Base-by-base conservation (phyloP, 306 rosid species). In the Medicago arabica region DNA sequence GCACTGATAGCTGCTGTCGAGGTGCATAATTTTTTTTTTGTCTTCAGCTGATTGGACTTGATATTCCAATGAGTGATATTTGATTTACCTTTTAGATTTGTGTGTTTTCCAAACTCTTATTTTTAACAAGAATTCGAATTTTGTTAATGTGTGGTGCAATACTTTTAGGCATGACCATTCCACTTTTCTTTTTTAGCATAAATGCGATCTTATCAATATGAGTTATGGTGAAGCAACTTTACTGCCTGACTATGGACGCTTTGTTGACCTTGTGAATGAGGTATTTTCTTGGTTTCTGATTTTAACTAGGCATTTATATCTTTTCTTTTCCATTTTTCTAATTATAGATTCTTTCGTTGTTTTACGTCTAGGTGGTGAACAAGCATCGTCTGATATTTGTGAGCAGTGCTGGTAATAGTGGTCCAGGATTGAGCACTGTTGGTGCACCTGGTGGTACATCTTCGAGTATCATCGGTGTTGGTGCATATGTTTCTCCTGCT, bases 381-480 rank as follows among this genome's bases (percentile, higher is more conserved):
- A 95, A 92, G 84, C 89, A 95, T 74, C 91, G 84, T 43, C 62
- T 95, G 61, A 87, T 92, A 86, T 95, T 90, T 79, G 92, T 95
- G 71, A 95, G 99, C 86, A 92, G 97, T 84, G 99, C 99, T 81
- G 99, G 97, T 76, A 95, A 95, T 82, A 89, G 88, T 89, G 99
- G 99, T 66, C 99, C 99, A 58, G 99, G 92, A 61, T 83, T 95
- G 88, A 95, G 83, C 84, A 95, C 99, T 75, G 99, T 95, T 72
- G 97, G 97, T 77, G 99, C 99, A 78, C 99, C 99, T 77, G 99
- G 99, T 67, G 99, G 99, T 75, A 92, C 99, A 60, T 75, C 97
- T 76, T 90, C 99, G 76, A 86, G 97, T 71, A 92, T 95, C 72
- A 92, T 95, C 40, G 97, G 99, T 61, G 89, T 95, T 80, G 97